These are phyloP conservation scores for Pisolithus thermaeus DNA, from an alignment of 1,284 basidiomycete genomes.

Conservation along the genomic window DNA sequence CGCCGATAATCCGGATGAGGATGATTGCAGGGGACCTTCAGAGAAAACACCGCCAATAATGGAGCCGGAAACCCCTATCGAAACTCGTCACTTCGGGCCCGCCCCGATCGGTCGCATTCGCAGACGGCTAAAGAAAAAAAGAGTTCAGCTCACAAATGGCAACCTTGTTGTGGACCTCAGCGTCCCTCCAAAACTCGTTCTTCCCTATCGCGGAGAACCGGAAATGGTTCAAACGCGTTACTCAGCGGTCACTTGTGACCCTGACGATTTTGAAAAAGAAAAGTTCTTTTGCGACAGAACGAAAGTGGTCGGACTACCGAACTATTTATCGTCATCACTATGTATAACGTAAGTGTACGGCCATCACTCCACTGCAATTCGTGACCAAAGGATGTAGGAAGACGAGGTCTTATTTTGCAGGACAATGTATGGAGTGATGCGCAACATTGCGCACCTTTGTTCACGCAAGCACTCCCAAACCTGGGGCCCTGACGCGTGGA, in stretches of 20 bases:
- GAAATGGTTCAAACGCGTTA: constrained; percentile 85
- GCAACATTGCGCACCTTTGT: constrained; percentile 85
- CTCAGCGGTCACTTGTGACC: constrained; percentile 89
- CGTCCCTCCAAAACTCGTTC: constrained; percentile 80
- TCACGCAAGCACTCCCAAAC: constrained; percentile 90
- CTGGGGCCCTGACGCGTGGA: constrained; percentile 97
- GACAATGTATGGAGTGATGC: constrained; percentile 95
- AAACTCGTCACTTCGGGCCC: constrained; percentile 82
- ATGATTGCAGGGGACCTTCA: constrained; percentile 14
- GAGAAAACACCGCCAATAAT: constrained; percentile 37
- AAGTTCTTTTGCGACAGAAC: constrained; percentile 87
- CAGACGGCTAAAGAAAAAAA: constrained; percentile 71
- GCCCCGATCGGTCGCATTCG: constrained; percentile 75
- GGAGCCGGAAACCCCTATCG: constrained; percentile 40
- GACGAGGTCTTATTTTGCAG: constrained; percentile 91
- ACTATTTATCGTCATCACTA: constrained; percentile 91
- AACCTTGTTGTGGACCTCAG: constrained; percentile 82
- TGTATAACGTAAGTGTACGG: constrained; percentile 76
- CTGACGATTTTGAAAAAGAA: constrained; percentile 84
- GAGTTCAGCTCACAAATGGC: constrained; percentile 72
- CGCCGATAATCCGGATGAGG: constrained; percentile 22
- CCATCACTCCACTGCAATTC: constrained; percentile 81
- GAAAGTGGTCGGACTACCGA: constrained; percentile 81
- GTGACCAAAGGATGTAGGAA: constrained; percentile 61
- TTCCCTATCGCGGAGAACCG: constrained; percentile 74